Base-by-base conservation (phyloP, 1,284 basidiomycete genomes). In the Ceratobasidium sp. region DNA sequence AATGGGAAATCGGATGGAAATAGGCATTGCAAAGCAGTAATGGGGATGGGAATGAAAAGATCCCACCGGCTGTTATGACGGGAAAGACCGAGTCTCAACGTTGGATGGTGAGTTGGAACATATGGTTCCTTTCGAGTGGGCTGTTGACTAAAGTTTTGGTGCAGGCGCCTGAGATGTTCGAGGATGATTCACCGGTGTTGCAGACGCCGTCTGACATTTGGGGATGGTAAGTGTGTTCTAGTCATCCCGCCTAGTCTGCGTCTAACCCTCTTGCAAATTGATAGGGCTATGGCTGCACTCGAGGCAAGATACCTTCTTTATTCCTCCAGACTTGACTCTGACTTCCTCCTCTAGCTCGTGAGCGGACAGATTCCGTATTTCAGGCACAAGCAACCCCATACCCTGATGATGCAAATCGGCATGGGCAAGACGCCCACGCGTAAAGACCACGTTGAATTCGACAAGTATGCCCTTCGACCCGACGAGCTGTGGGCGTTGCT, bases 201-300 rank as follows among this genome's bases (percentile, higher is more conserved):
- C 41, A 48, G 17, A 71, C 67, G 17, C 54, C 53, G 1, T 71
- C 14, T 31, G 67, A 71, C n/a, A 27, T 71, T n/a, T 71, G 67
- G 67, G 67, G 67, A 56, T 71, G n/a, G n/a, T n/a, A n/a, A n/a
- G n/a, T n/a, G 56, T n/a, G n/a, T 48, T 48, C 47, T 48, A 11
- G 27, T 24, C 27, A 8, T 9, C 19, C n/a, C n/a, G n/a, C n/a
- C n/a, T n/a, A n/a, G n/a, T n/a, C n/a, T n/a, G n/a, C n/a, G n/a
- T n/a, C n/a, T n/a, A n/a, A n/a, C n/a, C n/a, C n/a, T n/a, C n/a
- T n/a, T n/a, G n/a, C n/a, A n/a, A n/a, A n/a, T n/a, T 54, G 27
- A n/a, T n/a, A n/a, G 65, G 67, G 67, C 67, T 11, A 71, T 71
- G 67, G 54, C 54, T 11, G 67, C 67, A 14, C 67, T 71, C 54